Conservation (phyloP, 192 early-diverging fungal genomes). For the Allomyces macrogynus region DNA sequence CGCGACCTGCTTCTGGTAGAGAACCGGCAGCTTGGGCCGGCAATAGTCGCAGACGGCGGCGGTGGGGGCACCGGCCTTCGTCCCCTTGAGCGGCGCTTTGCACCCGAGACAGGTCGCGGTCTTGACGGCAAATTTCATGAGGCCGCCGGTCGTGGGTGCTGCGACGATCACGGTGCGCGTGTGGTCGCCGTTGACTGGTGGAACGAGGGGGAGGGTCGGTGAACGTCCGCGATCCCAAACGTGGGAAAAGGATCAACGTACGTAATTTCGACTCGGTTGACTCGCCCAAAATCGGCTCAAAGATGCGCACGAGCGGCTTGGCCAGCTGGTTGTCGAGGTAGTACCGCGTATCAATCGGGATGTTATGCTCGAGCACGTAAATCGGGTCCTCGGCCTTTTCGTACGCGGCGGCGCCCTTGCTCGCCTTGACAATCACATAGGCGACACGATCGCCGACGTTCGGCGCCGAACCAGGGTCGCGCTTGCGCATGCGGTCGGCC, state of each 20-base stretch:
- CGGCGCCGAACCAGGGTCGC: conserved; percentile 92
- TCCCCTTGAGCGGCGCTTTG: conserved; percentile 55
- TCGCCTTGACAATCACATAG: conserved; percentile 81
- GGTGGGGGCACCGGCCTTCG: conserved; percentile 8
- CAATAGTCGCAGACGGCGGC: conserved; percentile 72
- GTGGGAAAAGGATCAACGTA: neutral
- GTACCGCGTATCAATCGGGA: conserved; percentile 91
- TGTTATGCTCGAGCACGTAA: conserved; percentile 92
- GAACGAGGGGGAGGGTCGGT: neutral
- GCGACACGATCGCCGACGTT: conserved; percentile 88
- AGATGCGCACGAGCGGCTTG: conserved; percentile 80
- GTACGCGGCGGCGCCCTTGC: conserved; percentile 72
- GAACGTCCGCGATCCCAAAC: neutral
- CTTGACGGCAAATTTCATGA: conserved; percentile 89
- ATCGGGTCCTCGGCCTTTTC: conserved; percentile 97
- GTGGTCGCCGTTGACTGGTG: conserved; percentile 42
- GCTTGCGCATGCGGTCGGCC: conserved; percentile 83
- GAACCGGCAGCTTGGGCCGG: conserved; percentile 38
- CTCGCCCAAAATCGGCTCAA: conserved; percentile 86
- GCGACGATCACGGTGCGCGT: conserved; percentile 64
- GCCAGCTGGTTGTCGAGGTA: conserved; percentile 93
- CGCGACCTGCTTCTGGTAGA: conserved; percentile 56
- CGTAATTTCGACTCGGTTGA: conserved; percentile 35
- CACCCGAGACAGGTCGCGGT: conserved; percentile 79
- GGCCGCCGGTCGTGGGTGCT: conserved; percentile 68